Evolutionary conservation across 192 early-diverging fungal genomes (phyloP).

Genomic region (Mortierella antarctica): DNA sequence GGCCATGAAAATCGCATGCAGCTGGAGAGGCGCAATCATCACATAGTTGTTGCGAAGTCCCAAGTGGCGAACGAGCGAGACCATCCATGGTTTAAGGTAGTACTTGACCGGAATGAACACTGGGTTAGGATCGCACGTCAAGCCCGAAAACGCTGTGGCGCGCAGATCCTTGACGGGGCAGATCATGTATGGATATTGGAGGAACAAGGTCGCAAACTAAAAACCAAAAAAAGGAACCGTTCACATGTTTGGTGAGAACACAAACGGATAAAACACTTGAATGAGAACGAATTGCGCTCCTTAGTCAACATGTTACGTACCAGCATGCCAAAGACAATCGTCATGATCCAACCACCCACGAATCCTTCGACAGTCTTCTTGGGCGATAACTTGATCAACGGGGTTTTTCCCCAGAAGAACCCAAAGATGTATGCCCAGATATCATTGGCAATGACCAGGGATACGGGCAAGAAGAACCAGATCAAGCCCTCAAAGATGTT

Average conservation of each 20-base stretch:
- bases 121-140: slow-evolving; percentile 67
- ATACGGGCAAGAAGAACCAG: slow-evolving; percentile 94
- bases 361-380: slow-evolving; percentile 99
- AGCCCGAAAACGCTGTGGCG: slow-evolving; percentile 57
- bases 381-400: slow-evolving; percentile 90
- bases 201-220: slow-evolving; percentile 62
- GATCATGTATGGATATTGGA: slow-evolving; percentile 66
- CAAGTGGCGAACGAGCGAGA: slow-evolving; percentile 34
- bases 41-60: slow-evolving; percentile 56
- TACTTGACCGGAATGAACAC: slow-evolving; percentile 60
- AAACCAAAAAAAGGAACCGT: not conserved
- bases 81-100: slow-evolving; percentile 56
- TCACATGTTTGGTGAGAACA: not conserved
- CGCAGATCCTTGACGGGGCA: slow-evolving; percentile 68
- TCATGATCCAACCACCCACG: slow-evolving; percentile 87
- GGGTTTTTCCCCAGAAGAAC: slow-evolving; percentile 93
- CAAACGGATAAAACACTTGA: too few species aligned
- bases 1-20: slow-evolving; percentile 89
- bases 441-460: slow-evolving; percentile 94
- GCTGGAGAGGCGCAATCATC: slow-evolving; percentile 83
- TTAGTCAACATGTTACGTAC: slow-evolving; percentile 45
- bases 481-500: slow-evolving; percentile 98
- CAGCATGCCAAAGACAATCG: slow-evolving; percentile 87
- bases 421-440: slow-evolving; percentile 96
- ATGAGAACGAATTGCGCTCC: not conserved